Percentiles rank a stretch among this genome's conserved stretches.
These are phyloP conservation scores for Pleurotus platypus DNA, from an alignment of 768 basidiomycete genomes.

Conservation along the genomic window DNA sequence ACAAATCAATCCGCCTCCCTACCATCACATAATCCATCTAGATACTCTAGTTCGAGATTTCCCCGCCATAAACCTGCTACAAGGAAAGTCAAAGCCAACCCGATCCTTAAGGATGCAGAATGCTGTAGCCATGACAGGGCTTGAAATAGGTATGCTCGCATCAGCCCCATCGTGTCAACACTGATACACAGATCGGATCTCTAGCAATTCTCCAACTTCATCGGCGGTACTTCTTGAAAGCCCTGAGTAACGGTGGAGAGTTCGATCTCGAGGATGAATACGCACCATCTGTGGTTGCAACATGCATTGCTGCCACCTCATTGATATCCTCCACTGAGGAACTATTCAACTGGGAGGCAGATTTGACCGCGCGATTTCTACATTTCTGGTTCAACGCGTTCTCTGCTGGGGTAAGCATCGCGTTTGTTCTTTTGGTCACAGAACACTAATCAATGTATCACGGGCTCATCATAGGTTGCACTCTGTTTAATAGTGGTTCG, in stretches of 20 bases:
- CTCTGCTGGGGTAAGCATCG: constrained; percentile 58
- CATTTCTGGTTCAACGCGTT: constrained; percentile 76
- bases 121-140: constrained; percentile 54
- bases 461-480: constrained; percentile 41
- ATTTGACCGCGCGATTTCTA: constrained; percentile 61
- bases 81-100: constrained; percentile 32
- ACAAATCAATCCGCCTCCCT: constrained; percentile 47
- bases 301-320: constrained; percentile 55
- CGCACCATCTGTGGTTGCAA: constrained; percentile 70
- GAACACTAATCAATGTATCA: background rate
- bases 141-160: constrained; percentile 51
- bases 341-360: constrained; percentile 54
- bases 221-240: constrained; percentile 63
- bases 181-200: background rate
- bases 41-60: constrained; percentile 58
- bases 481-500: constrained; percentile 63
- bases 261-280: constrained; percentile 60
- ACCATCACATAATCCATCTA: constrained; percentile 46
- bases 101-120: constrained; percentile 65
- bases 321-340: constrained; percentile 55
- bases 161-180: background rate
- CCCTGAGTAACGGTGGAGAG: constrained; percentile 48
- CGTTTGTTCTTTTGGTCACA: background rate
- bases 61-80: constrained; percentile 45
- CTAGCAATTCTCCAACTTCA: constrained; percentile 59